Evolutionary conservation across 345 rosid genomes (phyloP).

Genomic region (Eucalyptus cladocalyx): DNA sequence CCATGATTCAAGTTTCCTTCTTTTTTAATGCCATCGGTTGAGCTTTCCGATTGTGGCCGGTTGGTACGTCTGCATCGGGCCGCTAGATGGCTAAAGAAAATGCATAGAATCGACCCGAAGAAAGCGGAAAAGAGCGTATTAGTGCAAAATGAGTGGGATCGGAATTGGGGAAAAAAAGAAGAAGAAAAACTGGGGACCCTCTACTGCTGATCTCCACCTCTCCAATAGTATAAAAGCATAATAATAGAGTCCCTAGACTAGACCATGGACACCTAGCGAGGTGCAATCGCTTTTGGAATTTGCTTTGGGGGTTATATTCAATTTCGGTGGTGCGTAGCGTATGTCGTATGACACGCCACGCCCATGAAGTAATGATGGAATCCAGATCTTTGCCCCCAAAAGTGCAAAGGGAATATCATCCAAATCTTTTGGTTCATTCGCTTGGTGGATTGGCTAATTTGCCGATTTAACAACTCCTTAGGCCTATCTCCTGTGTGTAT

Average conservation of each 20-base stretch:
- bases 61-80: background rate
- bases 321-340: background rate
- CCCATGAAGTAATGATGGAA: background rate
- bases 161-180: background rate
- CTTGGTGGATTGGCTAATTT: background rate
- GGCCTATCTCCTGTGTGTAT: background rate
- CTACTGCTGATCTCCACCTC: background rate
- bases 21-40: background rate
- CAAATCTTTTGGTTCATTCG: background rate
- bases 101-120: background rate
- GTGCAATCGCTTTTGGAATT: background rate
- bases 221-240: background rate
- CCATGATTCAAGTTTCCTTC: background rate
- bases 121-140: background rate
- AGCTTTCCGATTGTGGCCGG: background rate
- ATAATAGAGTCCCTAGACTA: background rate
- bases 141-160: background rate
- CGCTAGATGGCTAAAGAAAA: background rate
- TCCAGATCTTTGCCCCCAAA: background rate
- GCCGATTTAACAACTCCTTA: background rate
- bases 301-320: background rate
- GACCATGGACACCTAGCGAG: background rate
- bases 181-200: background rate
- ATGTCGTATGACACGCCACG: background rate
- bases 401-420: background rate